Evolutionary conservation across 345 rosid species (phyloP).

Genomic region (Lumnitzera littorea): DNA sequence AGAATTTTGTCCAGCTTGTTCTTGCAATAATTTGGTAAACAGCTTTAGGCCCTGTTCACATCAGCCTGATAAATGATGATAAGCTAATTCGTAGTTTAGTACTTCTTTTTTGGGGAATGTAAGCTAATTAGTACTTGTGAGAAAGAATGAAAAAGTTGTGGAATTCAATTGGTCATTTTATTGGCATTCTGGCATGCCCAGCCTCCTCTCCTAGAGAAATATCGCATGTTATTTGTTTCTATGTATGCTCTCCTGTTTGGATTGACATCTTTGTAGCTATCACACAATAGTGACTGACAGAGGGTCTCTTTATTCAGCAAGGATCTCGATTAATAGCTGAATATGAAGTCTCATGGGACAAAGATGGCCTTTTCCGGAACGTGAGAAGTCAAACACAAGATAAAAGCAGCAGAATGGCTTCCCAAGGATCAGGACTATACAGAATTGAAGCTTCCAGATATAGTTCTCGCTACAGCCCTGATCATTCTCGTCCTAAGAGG

Average conservation of each 20-base stretch:
- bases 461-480: slow-evolving; percentile 28
- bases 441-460: slow-evolving; percentile 38
- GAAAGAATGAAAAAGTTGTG: no score
- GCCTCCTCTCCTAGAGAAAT: neutral
- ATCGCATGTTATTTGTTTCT: neutral
- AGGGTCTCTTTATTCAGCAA: slow-evolving; percentile 43
- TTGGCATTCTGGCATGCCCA: no score
- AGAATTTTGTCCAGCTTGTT: no score
- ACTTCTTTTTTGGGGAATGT: no score
- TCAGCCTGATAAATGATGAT: no score
- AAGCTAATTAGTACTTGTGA: no score
- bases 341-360: slow-evolving; percentile 79
- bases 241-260: neutral
- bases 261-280: neutral
- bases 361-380: slow-evolving; percentile 58
- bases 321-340: slow-evolving; percentile 76
- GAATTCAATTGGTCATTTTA: no score
- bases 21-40: no score
- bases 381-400: slow-evolving; percentile 39
- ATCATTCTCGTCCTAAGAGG: slow-evolving; percentile 62
- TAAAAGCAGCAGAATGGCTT: slow-evolving; percentile 25
- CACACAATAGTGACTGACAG: slow-evolving; percentile 2
- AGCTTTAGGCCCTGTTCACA: no score
- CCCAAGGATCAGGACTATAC: slow-evolving; percentile 19
- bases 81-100: no score